Evolutionary conservation across 805 yeast genomes (phyloP).

Genomic region (Pichia paraexigua): DNA sequence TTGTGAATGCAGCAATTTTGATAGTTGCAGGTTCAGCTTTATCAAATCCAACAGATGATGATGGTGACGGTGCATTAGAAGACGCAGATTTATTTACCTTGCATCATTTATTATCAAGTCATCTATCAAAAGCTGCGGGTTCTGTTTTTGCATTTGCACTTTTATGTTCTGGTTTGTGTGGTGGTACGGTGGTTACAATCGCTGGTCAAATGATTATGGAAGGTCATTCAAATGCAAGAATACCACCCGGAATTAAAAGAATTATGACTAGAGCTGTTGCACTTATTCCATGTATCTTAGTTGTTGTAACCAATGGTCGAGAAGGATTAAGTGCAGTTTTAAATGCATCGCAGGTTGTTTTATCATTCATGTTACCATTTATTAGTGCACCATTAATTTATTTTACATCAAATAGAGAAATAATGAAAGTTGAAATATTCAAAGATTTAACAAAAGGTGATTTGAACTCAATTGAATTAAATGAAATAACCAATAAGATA

Average conservation of each 20-base stretch:
- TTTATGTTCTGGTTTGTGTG: constrained; percentile 87
- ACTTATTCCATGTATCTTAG: constrained; percentile 73
- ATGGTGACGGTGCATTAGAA: constrained; percentile 51
- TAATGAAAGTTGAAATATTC: constrained; percentile 25
- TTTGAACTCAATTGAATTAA: constrained; percentile 6
- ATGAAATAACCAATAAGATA: not conserved
- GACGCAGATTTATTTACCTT: constrained; percentile 80
- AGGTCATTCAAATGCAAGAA: constrained; percentile 74
- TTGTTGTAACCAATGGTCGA: constrained; percentile 66
- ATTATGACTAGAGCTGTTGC: constrained; percentile 78
- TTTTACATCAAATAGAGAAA: constrained; percentile 58
- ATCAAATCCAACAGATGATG: constrained; percentile 31
- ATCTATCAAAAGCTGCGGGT: constrained; percentile 81
- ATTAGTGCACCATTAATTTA: constrained; percentile 83
- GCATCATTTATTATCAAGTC: constrained; percentile 58
- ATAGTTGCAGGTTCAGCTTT: constrained; percentile 90
- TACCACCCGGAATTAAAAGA: constrained; percentile 77
- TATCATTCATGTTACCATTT: constrained; percentile 73
- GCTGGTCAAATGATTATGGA: constrained; percentile 93
- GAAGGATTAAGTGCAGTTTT: constrained; percentile 70
- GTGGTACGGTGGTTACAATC: constrained; percentile 88
- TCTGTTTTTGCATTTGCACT: constrained; percentile 82
- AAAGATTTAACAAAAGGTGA: constrained; percentile 4
- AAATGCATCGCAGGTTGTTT: constrained; percentile 76
- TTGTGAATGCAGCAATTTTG: constrained; percentile 83